Percentiles rank a stretch among this genome's conserved stretches.
Conservation (phyloP, 129 eudicot genomes). For the Arctium lappa region DNA sequence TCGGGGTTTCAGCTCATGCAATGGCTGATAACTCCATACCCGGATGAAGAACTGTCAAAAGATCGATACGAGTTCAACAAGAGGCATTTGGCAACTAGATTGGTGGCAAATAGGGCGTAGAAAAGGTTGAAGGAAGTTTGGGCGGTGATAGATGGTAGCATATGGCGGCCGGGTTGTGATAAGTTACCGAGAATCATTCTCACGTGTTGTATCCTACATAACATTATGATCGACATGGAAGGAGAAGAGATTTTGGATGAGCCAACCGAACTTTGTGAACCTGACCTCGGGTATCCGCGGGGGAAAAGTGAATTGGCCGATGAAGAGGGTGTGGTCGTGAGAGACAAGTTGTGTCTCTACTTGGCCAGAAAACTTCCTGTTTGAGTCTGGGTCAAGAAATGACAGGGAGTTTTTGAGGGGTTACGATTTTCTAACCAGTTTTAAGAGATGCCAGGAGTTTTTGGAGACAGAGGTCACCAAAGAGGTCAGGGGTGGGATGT, state of each 20-base stretch:
- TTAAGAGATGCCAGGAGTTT: too few relatives aligned
- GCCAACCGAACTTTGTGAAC: constrained; percentile 17
- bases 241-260: constrained; percentile 30
- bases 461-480: too few relatives aligned
- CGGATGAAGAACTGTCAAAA: constrained; percentile 26
- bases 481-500: too few relatives aligned
- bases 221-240: constrained; percentile 58
- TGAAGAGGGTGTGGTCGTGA: constrained; percentile 23
- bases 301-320: constrained; percentile 41
- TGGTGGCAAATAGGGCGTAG: constrained; percentile 54
- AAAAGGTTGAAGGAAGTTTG: constrained; percentile 57
- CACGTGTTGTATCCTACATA: constrained; percentile 66
- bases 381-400: not conserved
- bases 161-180: constrained; percentile 71
- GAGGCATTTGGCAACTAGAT: constrained; percentile 43
- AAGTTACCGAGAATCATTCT: constrained; percentile 50
- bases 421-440: too few relatives aligned
- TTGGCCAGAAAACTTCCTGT: constrained; percentile 27
- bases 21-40: constrained; percentile 76
- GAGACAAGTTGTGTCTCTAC: constrained; percentile 52
- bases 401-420: not conserved
- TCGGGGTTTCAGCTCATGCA: constrained; percentile 46
- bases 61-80: constrained; percentile 38
- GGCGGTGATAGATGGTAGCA: constrained; percentile 48
- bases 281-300: constrained; percentile 48